Conservation (phyloP, 257 asterid genomes). For the Solanum piurae region DNA sequence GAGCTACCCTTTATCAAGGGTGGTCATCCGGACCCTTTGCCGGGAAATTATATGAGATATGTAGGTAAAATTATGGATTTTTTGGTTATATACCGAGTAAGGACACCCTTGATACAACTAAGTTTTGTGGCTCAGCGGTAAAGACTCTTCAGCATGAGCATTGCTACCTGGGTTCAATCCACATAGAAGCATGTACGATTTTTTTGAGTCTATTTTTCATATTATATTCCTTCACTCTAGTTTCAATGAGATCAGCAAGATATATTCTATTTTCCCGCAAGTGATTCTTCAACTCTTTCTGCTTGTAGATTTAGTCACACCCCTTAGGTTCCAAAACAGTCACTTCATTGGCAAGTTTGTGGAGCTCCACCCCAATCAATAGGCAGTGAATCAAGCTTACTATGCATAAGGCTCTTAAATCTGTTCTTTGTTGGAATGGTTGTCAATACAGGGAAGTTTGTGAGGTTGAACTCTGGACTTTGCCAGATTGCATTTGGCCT, state of each 20-base stretch:
- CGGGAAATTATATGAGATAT: not conserved
- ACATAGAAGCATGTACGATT: not conserved
- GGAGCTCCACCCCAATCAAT: not conserved
- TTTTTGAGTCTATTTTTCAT: not conserved
- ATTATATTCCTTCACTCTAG: not conserved
- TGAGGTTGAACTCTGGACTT: not conserved
- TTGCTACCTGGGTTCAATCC: not conserved
- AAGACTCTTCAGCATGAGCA: not conserved
- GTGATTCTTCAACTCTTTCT: not conserved
- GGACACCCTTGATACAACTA: not conserved
- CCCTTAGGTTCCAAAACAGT: not conserved
- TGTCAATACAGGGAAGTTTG: not conserved
- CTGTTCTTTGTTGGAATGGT: not conserved
- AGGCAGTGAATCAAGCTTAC: not conserved
- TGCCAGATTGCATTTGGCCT: not conserved
- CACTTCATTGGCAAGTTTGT: not conserved
- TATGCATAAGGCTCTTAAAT: not conserved
- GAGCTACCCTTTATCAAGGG: not conserved
- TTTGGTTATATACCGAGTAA: not conserved
- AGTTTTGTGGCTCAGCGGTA: not conserved
- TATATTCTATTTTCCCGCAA: not conserved
- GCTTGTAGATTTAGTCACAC: not conserved
- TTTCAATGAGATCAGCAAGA: not conserved
- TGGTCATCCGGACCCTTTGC: not conserved
- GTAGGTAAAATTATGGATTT: not conserved